Conservation (phyloP, 2,329 filamentous ascomycete species). For the Emmonsiellopsis sp. region DNA sequence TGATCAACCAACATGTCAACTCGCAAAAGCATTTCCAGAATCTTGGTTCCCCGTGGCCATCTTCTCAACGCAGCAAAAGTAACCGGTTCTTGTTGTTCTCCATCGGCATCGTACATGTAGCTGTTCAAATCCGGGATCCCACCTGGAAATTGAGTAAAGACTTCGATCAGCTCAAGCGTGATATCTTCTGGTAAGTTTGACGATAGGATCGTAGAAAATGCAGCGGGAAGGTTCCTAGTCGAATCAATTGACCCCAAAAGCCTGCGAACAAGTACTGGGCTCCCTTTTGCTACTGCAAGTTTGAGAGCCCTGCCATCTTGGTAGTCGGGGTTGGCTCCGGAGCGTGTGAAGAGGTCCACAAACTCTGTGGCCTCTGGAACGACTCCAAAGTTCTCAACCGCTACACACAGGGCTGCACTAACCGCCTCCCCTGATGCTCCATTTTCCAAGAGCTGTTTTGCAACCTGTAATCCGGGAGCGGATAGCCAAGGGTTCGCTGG, state of each 20-base stretch:
- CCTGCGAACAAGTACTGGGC: conserved; percentile 31
- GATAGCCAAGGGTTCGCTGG: conserved; percentile 35
- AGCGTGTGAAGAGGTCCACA: conserved; percentile 27
- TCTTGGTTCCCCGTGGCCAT: conserved; percentile 46
- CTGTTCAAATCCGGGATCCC: conserved; percentile 7
- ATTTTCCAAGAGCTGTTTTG: conserved; percentile 38
- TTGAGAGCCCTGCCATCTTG: conserved; percentile 43
- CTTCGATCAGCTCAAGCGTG: conserved; percentile 41
- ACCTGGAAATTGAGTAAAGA: conserved; percentile 32
- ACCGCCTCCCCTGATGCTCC: conserved; percentile 28
- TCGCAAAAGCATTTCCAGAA: conserved; percentile 47
- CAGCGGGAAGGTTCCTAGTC: conserved; percentile 41
- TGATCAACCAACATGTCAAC: conserved; percentile 54
- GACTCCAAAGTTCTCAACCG: conserved; percentile 36
- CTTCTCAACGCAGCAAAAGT: conserved; percentile 46
- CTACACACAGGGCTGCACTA: conserved; percentile 37
- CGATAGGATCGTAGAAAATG: conserved; percentile 50
- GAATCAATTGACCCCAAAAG: conserved; percentile 8
- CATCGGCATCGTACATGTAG: conserved; percentile 39
- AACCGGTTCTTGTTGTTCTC: conserved; percentile 38
- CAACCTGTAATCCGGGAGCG: conserved; percentile 40
- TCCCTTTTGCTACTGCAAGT: conserved; percentile 45
- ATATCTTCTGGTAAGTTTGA: conserved; percentile 43
- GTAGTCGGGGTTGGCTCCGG: conserved; percentile 43
- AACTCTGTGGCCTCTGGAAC: conserved; percentile 34